Conservation (phyloP, 768 basidiomycete species). For the Tylopilus rubrobrunneus region DNA sequence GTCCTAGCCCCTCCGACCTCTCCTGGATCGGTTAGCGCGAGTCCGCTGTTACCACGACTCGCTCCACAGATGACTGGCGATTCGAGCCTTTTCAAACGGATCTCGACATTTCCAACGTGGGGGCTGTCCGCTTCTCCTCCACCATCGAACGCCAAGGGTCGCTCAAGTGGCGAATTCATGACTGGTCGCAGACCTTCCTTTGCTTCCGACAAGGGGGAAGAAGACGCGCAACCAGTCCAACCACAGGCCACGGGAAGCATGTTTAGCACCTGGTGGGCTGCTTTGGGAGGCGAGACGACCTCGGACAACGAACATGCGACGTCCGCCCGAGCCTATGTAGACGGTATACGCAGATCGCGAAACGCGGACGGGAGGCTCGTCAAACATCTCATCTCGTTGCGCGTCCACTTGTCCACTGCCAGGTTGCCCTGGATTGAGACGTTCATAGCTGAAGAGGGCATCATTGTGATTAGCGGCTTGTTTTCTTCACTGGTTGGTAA, state of each 20-base stretch:
- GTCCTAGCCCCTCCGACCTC: slow-evolving; percentile 31
- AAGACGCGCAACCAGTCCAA: slow-evolving; percentile 37
- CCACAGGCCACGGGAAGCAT: slow-evolving; percentile 73
- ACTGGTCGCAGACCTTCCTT: slow-evolving; percentile 18
- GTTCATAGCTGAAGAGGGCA: slow-evolving; percentile 62
- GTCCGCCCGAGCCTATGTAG: slow-evolving; percentile 60
- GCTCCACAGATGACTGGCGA: slow-evolving; percentile 77
- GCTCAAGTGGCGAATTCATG: slow-evolving; percentile 39
- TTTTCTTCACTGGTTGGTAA: slow-evolving; percentile 63
- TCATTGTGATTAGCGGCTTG: slow-evolving; percentile 56
- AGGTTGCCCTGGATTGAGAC: slow-evolving; percentile 73
- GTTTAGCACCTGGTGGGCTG: slow-evolving; percentile 74
- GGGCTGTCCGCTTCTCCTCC: slow-evolving; percentile 37
- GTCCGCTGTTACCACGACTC: slow-evolving; percentile 57
- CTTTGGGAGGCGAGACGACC: slow-evolving; percentile 51
- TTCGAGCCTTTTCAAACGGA: slow-evolving; percentile 58
- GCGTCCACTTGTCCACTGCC: slow-evolving; percentile 83
- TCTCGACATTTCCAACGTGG: slow-evolving; percentile 62
- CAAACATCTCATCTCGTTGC: slow-evolving; percentile 76
- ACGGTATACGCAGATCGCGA: slow-evolving; percentile 53
- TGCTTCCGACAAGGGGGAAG: slow-evolving; percentile 30
- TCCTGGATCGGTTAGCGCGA: slow-evolving; percentile 54
- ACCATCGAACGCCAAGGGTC: slow-evolving; percentile 32
- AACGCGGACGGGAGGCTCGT: slow-evolving; percentile 55
- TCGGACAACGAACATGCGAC: slow-evolving; percentile 38